phyloP scores from a whole-genome alignment of 768 basidiomycete species.

The Cystobasidium tubakii region DNA sequence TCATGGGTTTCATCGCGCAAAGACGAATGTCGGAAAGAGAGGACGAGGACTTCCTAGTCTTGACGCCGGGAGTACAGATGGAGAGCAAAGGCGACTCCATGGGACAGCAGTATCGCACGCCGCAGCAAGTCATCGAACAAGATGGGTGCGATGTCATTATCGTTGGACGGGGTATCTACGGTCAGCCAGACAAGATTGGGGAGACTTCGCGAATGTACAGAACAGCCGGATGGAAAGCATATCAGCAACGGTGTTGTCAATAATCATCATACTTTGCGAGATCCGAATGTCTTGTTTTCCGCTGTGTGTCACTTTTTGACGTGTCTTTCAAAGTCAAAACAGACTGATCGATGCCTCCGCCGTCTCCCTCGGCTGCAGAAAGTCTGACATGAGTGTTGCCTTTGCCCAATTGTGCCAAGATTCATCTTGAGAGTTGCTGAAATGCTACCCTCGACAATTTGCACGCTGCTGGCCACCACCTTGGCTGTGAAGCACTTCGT shows the following conservation, averaged over 20 bases:
- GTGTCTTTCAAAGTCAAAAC: too few species aligned
- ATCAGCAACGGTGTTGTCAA: slow-evolving; percentile 53
- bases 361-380: too few species aligned
- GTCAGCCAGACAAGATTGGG: slow-evolving; percentile 54
- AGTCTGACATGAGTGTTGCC: too few species aligned
- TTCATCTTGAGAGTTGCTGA: too few species aligned
- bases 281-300: not conserved
- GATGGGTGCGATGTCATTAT: slow-evolving; percentile 93
- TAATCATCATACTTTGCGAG: not conserved
- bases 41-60: slow-evolving; percentile 76
- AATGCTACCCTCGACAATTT: not conserved
- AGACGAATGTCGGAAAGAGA: slow-evolving; percentile 61
- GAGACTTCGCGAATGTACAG: slow-evolving; percentile 74
- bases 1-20: slow-evolving; percentile 94
- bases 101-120: slow-evolving; percentile 94
- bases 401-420: too few species aligned
- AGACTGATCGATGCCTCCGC: too few species aligned
- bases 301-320: not conserved
- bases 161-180: slow-evolving; percentile 91
- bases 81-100: slow-evolving; percentile 70
- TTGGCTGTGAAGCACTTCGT: not conserved
- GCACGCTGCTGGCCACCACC: not conserved
- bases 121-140: slow-evolving; percentile 69
- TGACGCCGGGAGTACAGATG: slow-evolving; percentile 88
- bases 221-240: slow-evolving; percentile 84